Base-by-base conservation (phyloP, 441 rosid species). In the Jatropha multifida region DNA sequence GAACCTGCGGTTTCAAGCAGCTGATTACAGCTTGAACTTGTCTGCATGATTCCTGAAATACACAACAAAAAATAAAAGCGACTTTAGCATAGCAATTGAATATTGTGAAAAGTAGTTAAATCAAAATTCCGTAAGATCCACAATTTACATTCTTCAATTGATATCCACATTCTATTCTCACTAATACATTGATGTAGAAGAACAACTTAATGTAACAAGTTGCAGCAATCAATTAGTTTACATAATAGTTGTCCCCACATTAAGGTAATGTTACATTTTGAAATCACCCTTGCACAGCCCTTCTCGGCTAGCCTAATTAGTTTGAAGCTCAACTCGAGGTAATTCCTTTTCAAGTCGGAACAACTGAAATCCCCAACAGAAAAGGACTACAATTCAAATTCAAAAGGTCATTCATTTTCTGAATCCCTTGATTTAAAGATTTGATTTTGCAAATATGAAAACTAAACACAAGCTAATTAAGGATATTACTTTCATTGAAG, bases 1-100 rank as follows among this genome's bases (percentile, higher is more conserved):
- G 74, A 82, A 95, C 99, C 99, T 96, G 85, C 46, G 99, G 99
- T 87, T 91, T 90, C 87, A 94, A 85, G 83, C 41, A 72, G 80
- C 87, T 83, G 78, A 96, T 81, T 61, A 94, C 81, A 68, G 94
- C 93, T 84, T 92, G 82, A 78, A 96, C 99, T 84, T 94, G 94
- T 82, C 84, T 75, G 86, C 99, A 92, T 0, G 99, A 96, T 76
- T 94, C 97, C 99, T 96, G 84, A 74, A 89, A 69, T 74, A 77
- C 40, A 70, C 64, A 69, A 62, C 37, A 64, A 66, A 69, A 18
- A 42, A 26, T 73, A 37, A 48, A 65, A 9, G 44, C 69, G n/a
- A 46, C 10, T 26, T 8, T 41, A 32, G 15, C 7, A 59, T 37
- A 55, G 64, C 20, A 27, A 11, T 26, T 71, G n/a, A 55, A 12